Evolutionary conservation across 2,329 filamentous ascomycete genomes (phyloP), one percentile per base, ranked within the genome.

Genomic region (Pseudocercospora pini-densiflorae): DNA sequence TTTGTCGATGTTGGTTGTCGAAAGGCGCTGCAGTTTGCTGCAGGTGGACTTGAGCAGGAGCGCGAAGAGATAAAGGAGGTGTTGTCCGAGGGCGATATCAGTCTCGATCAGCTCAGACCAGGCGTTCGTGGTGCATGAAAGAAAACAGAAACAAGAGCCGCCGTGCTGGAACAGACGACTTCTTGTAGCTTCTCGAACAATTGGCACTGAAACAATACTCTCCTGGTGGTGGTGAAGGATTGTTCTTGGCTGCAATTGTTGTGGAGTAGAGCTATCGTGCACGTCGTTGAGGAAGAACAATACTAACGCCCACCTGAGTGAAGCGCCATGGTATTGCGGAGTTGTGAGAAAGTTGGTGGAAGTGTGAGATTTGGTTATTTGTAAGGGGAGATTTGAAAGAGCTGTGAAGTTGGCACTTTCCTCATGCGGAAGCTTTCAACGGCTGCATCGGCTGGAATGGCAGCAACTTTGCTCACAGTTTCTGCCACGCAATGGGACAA

Each of bases 121-220:
- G 62, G 54, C 59, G 62, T 64, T 65, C 62, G 55, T 27, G 59
- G 31, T 47, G 45, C 16, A 62, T 68, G 64, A 59, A 71, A 67
- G 62, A 67, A 61, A 36, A 47, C 33, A 66, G 65, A 66, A 66
- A 67, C 45, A 65, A 40, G 57, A 65, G 60, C 45, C 57, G 63
- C 24, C 16, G 43, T 23, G 65, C 40, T 64, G 69, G 59, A 65
- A 68, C 54, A 63, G 55, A 61, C 40, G 59, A 47, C 64, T 65
- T 71, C 68, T 71, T 71, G 70, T 69, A 69, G 29, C 40, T 66
- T 62, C 64, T 54, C 66, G 61, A 63, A 64, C 65, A 64, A 67
- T 67, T 67, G 54, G 59, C 19, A 27, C 61, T 59, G 62, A 68
- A 61, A 71, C 68, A 70, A 70, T 71, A 31, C 23, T 29, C 58